phyloP scores from a whole-genome alignment of 192 early-diverging fungal species.

The Rhizophagus clarus region DNA sequence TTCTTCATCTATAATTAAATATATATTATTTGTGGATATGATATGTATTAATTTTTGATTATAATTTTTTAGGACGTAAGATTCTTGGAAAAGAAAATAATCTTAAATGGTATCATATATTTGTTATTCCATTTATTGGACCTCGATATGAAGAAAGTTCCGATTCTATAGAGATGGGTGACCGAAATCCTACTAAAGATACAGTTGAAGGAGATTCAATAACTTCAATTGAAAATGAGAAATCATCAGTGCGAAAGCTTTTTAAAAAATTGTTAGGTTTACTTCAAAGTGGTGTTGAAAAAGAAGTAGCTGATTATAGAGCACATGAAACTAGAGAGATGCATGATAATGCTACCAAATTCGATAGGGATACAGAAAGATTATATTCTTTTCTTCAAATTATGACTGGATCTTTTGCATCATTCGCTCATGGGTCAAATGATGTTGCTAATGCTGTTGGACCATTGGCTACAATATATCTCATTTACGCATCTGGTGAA shows the following conservation, averaged over 20 bases:
- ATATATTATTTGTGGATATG: neutral
- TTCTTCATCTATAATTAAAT: no score
- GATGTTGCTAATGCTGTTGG: slow-evolving; percentile 89
- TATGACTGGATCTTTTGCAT: slow-evolving; percentile 78
- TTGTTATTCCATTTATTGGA: slow-evolving; percentile 58
- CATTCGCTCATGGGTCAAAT: slow-evolving; percentile 86
- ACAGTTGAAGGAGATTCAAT: neutral
- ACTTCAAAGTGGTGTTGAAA: slow-evolving; percentile 18
- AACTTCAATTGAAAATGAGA: neutral
- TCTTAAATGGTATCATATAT: slow-evolving; percentile 74
- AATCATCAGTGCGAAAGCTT: neutral
- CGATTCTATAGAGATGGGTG: neutral
- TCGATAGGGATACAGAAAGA: slow-evolving; percentile 74
- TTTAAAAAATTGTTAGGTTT: slow-evolving; percentile 29
- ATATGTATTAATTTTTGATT: neutral
- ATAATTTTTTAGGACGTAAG: slow-evolving; percentile 41
- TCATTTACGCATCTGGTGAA: slow-evolving; percentile 56
- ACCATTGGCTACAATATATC: slow-evolving; percentile 72
- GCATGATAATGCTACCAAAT: slow-evolving; percentile 65
- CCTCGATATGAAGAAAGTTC: neutral
- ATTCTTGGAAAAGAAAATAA: slow-evolving; percentile 63
- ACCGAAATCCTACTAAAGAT: neutral
- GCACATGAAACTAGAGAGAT: slow-evolving; percentile 46
- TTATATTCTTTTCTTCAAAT: slow-evolving; percentile 84
- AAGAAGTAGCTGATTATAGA: slow-evolving; percentile 37